Evolutionary conservation across 148 eudicot genomes (phyloP), one percentile per base, ranked within the genome.

Genomic region (Camellia lanceoleosa): DNA sequence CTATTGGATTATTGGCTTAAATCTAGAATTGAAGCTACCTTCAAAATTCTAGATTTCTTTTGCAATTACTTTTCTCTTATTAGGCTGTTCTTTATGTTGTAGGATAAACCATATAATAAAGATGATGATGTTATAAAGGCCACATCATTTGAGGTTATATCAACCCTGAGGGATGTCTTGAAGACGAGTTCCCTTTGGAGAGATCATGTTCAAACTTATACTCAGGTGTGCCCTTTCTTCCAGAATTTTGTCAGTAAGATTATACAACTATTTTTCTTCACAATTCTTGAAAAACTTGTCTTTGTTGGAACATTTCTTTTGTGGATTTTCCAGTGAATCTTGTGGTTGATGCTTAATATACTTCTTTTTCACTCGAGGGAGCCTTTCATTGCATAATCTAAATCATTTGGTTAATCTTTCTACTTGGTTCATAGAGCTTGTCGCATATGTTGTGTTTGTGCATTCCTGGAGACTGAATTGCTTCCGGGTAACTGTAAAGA

Each of bases 161-260:
- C 99, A 78, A 97, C 98, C 59, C 76, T 97, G 67, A 91, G 97
- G 84, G 99, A 97, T 90, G 95, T 97, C 77, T 81, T 97, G 74
- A 95, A 94, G 85, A 91, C 92, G 81, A 94, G 97, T 85, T 91
- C 99, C 20, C 94, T 97, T 73, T 97, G 98, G 99, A 87, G 98
- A 82, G 99, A 97, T 88, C 99, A 94, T 73, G 98, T 91, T 63
- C 98, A 94, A 83, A 92, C 95, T 71, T 94, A 97, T 82, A 92
- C 89, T 46, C 96, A 96, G 97, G 99, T 94, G 82, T 68, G 47
- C 20, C 52, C 61, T 19, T 55, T 56, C 56, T 63, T 18, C 7
- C 5, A 54, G 8, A 6, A 12, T 71, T 76, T 74, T 41, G 18
- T 52, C 62, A 41, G 3, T 60, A 46, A 49, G 47, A 69, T 42